Evolutionary conservation across 371 early-diverging fungal species (phyloP).

Genomic region (Mucor mucedo): DNA sequence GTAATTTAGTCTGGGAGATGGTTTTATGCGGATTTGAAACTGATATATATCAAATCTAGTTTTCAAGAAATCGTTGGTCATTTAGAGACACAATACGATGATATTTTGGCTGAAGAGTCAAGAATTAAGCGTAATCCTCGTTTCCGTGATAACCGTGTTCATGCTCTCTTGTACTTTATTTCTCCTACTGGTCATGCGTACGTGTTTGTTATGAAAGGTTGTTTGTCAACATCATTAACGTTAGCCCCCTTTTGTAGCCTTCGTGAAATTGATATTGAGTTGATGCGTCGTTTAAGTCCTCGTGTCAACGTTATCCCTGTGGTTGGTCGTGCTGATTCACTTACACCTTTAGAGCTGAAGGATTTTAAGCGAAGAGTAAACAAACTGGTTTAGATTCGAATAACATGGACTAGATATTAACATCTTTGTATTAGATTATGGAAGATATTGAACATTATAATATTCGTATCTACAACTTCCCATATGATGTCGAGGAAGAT

Average conservation of each 20-base stretch:
- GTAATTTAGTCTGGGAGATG: slow-evolving; percentile 34
- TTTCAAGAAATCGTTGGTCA: slow-evolving; percentile 90
- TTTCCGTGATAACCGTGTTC: slow-evolving; percentile 96
- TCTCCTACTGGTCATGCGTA: slow-evolving; percentile 96
- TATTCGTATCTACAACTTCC: slow-evolving; percentile 90
- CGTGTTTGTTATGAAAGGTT: slow-evolving; percentile 9
- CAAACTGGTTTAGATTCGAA: too few relatives aligned
- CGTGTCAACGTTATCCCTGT: slow-evolving; percentile 97
- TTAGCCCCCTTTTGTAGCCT: slow-evolving; percentile 55
- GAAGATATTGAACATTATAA: slow-evolving; percentile 92
- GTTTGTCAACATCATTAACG: background rate
- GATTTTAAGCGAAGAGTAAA: slow-evolving; percentile 83
- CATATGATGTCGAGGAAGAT: slow-evolving; percentile 78
- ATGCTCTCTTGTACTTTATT: slow-evolving; percentile 97
- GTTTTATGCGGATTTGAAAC: background rate
- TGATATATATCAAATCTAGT: slow-evolving; percentile 28
- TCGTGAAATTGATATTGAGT: slow-evolving; percentile 96
- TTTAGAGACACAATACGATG: slow-evolving; percentile 94
- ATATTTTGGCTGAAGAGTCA: slow-evolving; percentile 94
- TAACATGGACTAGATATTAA: too few relatives aligned
- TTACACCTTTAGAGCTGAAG: slow-evolving; percentile 75
- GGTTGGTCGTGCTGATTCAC: slow-evolving; percentile 78
- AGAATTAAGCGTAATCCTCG: slow-evolving; percentile 95
- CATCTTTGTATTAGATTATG: slow-evolving; percentile 65
- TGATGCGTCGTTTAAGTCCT: slow-evolving; percentile 92